These are phyloP conservation scores for Fomitiporia mediterranea DNA, from an alignment of 1,284 basidiomycete genomes.

Conservation along the genomic window DNA sequence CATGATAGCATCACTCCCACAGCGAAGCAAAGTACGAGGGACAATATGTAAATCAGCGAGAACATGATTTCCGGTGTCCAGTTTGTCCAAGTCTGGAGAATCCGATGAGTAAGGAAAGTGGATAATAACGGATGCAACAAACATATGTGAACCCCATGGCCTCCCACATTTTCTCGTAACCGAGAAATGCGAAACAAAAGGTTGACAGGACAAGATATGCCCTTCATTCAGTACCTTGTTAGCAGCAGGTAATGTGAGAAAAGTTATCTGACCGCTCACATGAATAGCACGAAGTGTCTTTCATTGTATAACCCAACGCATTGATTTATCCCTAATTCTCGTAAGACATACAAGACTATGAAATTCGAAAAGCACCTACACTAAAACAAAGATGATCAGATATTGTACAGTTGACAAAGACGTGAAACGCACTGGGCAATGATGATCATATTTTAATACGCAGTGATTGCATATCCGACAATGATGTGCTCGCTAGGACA, in stretches of 20 bases:
- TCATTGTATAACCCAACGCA: constrained; percentile 96
- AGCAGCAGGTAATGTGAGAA: constrained; percentile 6
- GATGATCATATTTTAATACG: constrained; percentile 92
- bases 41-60: constrained; percentile 75
- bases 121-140: constrained; percentile 22
- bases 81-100: constrained; percentile 51
- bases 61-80: constrained; percentile 66
- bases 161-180: constrained; percentile 52
- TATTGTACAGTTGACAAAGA: not conserved
- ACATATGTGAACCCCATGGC: constrained; percentile 51
- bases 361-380: constrained; percentile 19
- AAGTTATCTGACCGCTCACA: constrained; percentile 60
- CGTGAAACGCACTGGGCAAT: constrained; percentile 71
- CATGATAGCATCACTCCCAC: constrained; percentile 78
- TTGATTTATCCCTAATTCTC: constrained; percentile 84
- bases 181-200: constrained; percentile 52
- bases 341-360: not conserved
- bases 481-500: constrained; percentile 81
- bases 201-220: constrained; percentile 66
- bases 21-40: constrained; percentile 70
- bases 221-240: constrained; percentile 37
- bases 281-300: constrained; percentile 93
- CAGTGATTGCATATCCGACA: constrained; percentile 92
- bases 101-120: constrained; percentile 7
- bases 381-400: constrained; percentile 3